These are phyloP conservation scores for Russula dissimulans DNA, from an alignment of 768 basidiomycete genomes.

Conservation along the genomic window DNA sequence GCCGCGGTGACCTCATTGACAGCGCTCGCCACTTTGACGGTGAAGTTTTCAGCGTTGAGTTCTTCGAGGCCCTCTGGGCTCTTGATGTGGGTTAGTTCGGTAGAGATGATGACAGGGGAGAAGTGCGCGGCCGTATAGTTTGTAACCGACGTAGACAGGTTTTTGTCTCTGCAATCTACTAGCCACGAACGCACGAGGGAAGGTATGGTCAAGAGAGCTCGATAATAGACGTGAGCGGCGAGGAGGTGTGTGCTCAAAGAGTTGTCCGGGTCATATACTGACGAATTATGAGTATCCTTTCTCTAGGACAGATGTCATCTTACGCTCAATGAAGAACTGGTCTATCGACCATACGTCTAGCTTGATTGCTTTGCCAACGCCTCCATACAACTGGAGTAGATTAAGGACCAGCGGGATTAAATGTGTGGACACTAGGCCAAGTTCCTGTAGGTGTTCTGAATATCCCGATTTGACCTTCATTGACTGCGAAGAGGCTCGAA, in stretches of 20 bases:
- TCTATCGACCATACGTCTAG: constrained; percentile 82
- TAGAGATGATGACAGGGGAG: constrained; percentile 78
- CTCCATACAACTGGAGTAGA: constrained; percentile 57
- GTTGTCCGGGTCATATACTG: constrained; percentile 52
- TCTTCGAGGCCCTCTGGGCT: constrained; percentile 44
- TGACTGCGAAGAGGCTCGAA: constrained; percentile 43
- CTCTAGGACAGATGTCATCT: constrained; percentile 21
- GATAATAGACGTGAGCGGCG: constrained; percentile 84
- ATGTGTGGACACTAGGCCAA: constrained; percentile 48
- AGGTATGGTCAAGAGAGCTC: constrained; percentile 73
- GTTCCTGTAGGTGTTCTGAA: constrained; percentile 72
- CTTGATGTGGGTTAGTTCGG: constrained; percentile 72
- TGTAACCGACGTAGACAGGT: constrained; percentile 67
- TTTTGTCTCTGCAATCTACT: constrained; percentile 79
- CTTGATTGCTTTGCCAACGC: constrained; percentile 60
- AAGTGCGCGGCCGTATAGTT: constrained; percentile 76
- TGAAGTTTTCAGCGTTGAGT: constrained; percentile 66
- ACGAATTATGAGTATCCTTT: not conserved
- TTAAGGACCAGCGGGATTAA: constrained; percentile 69
- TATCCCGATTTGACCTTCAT: constrained; percentile 79
- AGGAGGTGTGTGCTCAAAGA: constrained; percentile 51
- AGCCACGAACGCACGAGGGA: constrained; percentile 83
- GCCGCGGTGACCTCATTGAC: constrained; percentile 76
- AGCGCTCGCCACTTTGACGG: constrained; percentile 62
- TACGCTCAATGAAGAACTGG: constrained; percentile 70